phyloP scores from a whole-genome alignment of 2,329 filamentous ascomycete genomes.

The Apiospora kogelbergensis region DNA sequence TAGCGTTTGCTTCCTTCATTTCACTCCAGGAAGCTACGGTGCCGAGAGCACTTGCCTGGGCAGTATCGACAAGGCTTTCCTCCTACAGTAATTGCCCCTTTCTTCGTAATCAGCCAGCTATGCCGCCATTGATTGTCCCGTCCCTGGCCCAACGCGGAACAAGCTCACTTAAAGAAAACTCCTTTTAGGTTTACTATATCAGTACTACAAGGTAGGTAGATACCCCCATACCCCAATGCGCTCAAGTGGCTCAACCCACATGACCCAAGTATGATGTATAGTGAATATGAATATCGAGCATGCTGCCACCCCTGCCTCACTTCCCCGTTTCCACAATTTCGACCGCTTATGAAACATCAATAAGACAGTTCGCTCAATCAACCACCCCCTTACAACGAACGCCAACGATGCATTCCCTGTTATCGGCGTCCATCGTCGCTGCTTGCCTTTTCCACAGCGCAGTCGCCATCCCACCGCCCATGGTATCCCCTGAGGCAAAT shows the following conservation, averaged over 20 bases:
- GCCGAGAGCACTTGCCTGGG: neutral
- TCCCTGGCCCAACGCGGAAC: neutral
- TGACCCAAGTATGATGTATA: neutral
- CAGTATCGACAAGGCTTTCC: neutral
- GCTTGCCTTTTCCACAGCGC: neutral
- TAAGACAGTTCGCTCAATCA: neutral
- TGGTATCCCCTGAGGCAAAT: neutral
- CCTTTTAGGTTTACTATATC: too few relatives aligned
- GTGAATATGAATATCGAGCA: neutral
- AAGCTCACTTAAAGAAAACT: too few relatives aligned
- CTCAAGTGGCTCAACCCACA: neutral
- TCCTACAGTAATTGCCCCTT: neutral
- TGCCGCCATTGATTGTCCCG: neutral
- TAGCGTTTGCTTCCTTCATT: too few relatives aligned
- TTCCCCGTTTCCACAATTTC: neutral
- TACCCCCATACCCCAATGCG: too few relatives aligned
- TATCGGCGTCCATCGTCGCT: neutral
- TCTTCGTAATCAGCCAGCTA: neutral
- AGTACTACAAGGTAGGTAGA: too few relatives aligned
- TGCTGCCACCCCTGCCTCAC: neutral
- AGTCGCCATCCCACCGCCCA: neutral
- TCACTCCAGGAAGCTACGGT: neutral
- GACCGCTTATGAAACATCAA: too few relatives aligned
- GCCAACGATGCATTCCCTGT: neutral
- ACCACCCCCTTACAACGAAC: neutral